Base-by-base conservation (phyloP, 192 early-diverging fungal species). In the Backusella australiensis region DNA sequence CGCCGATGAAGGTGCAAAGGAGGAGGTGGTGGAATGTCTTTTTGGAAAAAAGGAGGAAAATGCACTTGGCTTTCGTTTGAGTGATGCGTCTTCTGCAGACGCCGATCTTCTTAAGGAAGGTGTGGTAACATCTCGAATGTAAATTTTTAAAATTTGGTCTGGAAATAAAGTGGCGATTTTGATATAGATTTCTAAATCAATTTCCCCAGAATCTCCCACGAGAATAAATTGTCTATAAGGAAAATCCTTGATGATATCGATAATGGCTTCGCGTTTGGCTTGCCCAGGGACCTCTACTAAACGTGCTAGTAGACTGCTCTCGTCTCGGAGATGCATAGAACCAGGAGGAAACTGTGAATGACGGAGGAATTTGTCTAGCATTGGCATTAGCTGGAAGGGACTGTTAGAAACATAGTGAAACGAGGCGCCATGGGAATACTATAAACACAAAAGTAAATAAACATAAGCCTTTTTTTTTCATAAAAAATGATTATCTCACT, bases 371-470 rank as follows among this genome's bases (percentile, higher is more conserved):
- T 78, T 74, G 21, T 86, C 72, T 6, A 96, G 82, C 69, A 89
- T 88, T 6, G 91, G 90, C 35, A 93, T 87, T 52, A 97, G 82
- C 76, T 96, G 94, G 84, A 91, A 96, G 3, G 95, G 96, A 3
- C 89, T 89, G 77, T 94, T 94, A 73, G 90, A 91, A 26, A 97
- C 96, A 77, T 97, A 97, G 78, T 97, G 96, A 77, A 95, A 87
- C 34, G 88, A 86, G 34, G 86, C 88, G 9, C 89, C 89, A 67
- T 82, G 76, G 1, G 85, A 76, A 85, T 90, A 90, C 90, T 84
- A 75, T 34, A 82, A 72, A 46, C 17, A 73, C 56, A 23, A 42
- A 68, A 67, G 19, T 59, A 59, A 59, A 59, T 59, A 59, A 59
- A 59, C 23, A 59, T 11, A 26, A 59, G 56, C 56, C 56, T 63